Percentiles rank a stretch among this genome's conserved stretches.
phyloP scores from a whole-genome alignment of 495 filamentous ascomycete genomes.

The Articulospora tetracladia region DNA sequence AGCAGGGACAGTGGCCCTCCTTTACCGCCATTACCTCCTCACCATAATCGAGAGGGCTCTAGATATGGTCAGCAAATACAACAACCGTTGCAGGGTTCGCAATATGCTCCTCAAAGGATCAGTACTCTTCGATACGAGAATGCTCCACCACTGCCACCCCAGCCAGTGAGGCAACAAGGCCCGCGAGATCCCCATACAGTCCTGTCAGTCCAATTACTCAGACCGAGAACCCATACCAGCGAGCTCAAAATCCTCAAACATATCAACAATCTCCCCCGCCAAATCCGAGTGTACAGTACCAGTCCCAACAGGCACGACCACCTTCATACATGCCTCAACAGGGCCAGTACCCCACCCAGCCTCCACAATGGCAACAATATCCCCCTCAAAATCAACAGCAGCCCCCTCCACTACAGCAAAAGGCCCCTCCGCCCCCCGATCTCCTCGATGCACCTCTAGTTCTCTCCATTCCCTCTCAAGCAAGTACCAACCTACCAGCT shows the following conservation, averaged over 20 bases:
- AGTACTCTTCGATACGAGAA: conserved; percentile 24
- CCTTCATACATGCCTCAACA: conserved; percentile 25
- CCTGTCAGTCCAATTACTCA: conserved; percentile 23
- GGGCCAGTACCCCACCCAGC: conserved; percentile 10
- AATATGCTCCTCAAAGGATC: conserved; percentile 15
- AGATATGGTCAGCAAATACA: conserved; percentile 12
- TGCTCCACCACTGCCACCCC: conserved; percentile 26
- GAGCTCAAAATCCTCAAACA: conserved; percentile 9
- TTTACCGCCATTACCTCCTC: conserved; percentile 38
- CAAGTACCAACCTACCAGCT: conserved; percentile 47
- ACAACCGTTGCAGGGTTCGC: conserved; percentile 12
- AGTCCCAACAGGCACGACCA: conserved; percentile 12
- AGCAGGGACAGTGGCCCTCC: conserved; percentile 29
- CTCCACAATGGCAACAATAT: conserved; percentile 21
- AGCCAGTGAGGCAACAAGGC: conserved; percentile 19
- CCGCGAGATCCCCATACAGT: conserved; percentile 17
- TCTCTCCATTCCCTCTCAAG: conserved; percentile 58
- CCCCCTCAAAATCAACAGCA: background rate
- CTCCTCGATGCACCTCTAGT: conserved; percentile 59
- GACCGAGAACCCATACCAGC: conserved; percentile 1
- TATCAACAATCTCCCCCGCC: conserved; percentile 17
- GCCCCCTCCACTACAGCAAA: conserved; percentile 31
- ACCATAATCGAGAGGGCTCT: conserved; percentile 1
- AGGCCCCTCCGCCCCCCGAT: conserved; percentile 58
- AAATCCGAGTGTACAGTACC: conserved; percentile 6